A percentile compares a stretch with the other conserved stretches of the same genome.
These are phyloP conservation scores for Flueggea neowawraea DNA, from an alignment of 441 rosid species.

Conservation along the genomic window DNA sequence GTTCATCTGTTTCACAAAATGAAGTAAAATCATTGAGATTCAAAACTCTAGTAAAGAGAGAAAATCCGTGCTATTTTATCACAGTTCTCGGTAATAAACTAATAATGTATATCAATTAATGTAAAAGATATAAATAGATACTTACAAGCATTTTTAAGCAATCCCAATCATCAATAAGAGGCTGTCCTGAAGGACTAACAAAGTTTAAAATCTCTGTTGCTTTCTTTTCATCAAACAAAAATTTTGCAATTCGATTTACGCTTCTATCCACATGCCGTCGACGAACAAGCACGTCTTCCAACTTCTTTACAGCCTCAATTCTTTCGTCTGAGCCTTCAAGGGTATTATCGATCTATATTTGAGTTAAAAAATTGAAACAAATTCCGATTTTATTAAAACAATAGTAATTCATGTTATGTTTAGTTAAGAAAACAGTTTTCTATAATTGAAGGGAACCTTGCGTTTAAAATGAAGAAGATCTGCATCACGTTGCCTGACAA, in stretches of 20 bases:
- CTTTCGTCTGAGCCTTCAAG: conserved; percentile 37
- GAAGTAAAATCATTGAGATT: not conserved
- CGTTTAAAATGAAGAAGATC: conserved; percentile 39
- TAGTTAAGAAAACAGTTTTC: too few species aligned
- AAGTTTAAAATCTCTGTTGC: conserved; percentile 29
- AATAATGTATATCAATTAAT: too few species aligned
- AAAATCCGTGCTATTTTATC: not conserved
- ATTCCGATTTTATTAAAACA: not conserved
- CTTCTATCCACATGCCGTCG: conserved; percentile 41
- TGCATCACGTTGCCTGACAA: conserved; percentile 38
- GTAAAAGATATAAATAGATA: not conserved
- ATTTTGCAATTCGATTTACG: conserved; percentile 25
- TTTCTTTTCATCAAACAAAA: conserved; percentile 28
- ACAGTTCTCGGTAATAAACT: too few species aligned
- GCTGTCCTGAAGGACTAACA: conserved; percentile 43
- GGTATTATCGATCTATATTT: conserved; percentile 36
- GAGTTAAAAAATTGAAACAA: not conserved
- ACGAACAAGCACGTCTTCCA: conserved; percentile 23
- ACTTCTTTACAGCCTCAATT: conserved; percentile 35
- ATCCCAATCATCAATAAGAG: conserved; percentile 77
- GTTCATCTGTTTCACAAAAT: conserved; percentile 32
- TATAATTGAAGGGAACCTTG: conserved; percentile 42
- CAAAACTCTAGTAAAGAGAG: too few species aligned
- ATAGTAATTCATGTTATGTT: not conserved
- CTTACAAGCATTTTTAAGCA: conserved; percentile 65